These are phyloP conservation scores for Leavenworthia alabamica DNA, from an alignment of 345 rosid species.

Conservation along the genomic window DNA sequence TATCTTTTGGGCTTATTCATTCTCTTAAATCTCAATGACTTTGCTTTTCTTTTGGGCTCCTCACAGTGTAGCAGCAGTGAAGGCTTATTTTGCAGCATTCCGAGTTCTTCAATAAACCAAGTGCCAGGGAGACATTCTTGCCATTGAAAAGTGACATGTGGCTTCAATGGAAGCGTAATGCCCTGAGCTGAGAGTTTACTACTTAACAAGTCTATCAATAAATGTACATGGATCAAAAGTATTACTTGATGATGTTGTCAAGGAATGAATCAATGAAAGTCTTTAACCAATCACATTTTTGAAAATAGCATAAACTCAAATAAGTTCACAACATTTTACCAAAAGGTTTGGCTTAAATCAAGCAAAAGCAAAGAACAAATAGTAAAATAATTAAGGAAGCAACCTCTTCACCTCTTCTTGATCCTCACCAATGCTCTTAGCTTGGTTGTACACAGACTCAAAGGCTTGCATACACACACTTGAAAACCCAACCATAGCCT, in stretches of 20 bases:
- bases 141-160: constrained; percentile 42
- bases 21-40: too few relatives aligned
- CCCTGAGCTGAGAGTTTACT: background rate
- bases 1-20: too few relatives aligned
- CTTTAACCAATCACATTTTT: background rate
- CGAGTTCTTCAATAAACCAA: constrained; percentile 39
- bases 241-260: background rate
- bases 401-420: constrained; percentile 31
- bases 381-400: constrained; percentile 16
- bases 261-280: background rate
- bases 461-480: constrained; percentile 87
- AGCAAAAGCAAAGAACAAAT: constrained; percentile 5
- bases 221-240: background rate
- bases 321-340: constrained; percentile 11
- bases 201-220: background rate
- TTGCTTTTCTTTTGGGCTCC: too few relatives aligned
- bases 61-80: constrained; percentile 32
- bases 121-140: constrained; percentile 51
- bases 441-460: constrained; percentile 75
- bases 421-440: constrained; percentile 42
- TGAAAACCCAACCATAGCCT: constrained; percentile 87
- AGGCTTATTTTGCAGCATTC: constrained; percentile 45
- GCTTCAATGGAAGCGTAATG: constrained; percentile 32
- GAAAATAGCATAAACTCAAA: constrained; percentile 23
- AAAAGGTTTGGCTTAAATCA: constrained; percentile 6